Evolutionary conservation across 352 stramenopile genomes (phyloP).

Genomic region (Sclerospora graminicola): DNA sequence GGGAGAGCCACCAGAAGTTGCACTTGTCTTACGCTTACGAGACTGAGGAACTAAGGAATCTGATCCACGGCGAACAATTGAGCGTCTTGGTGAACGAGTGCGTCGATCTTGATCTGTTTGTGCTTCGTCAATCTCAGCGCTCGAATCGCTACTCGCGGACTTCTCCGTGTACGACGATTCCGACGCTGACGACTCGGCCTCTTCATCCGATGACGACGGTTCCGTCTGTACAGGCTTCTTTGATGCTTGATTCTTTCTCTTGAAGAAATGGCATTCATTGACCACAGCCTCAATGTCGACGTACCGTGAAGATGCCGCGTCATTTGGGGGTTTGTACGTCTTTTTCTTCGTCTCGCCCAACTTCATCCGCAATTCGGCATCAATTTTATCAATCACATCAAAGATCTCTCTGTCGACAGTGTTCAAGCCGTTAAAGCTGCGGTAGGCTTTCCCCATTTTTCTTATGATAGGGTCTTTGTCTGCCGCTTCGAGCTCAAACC

Average conservation of each 20-base stretch:
- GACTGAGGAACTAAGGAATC: not conserved
- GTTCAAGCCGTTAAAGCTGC: conserved; percentile 26
- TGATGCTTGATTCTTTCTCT: conserved; percentile 1
- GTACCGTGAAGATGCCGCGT: conserved; percentile 23
- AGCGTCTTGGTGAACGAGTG: not conserved
- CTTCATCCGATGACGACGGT: conserved; percentile 8
- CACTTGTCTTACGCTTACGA: conserved; percentile 13
- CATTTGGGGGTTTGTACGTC: conserved; percentile 23
- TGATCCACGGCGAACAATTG: conserved; percentile 5
- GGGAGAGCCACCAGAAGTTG: conserved; percentile 4
- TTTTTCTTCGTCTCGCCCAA: conserved; percentile 27
- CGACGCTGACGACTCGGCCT: conserved; percentile 13
- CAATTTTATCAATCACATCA: conserved; percentile 24
- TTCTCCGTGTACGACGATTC: conserved; percentile 11
- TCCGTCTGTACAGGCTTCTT: conserved; percentile 3
- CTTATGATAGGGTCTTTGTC: conserved; percentile 15
- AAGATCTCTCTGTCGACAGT: conserved; percentile 25
- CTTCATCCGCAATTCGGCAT: conserved; percentile 17
- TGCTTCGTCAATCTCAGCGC: conserved; percentile 1
- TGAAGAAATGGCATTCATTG: conserved; percentile 15
- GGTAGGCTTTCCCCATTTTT: conserved; percentile 24
- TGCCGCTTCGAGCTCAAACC: conserved; percentile 22
- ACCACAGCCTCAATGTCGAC: conserved; percentile 28
- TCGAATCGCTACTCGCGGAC: conserved; percentile 12
- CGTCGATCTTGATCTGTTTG: conserved; percentile 1